These are phyloP conservation scores for Nyctanthes arbortristis DNA, from an alignment of 257 asterid species.

Conservation along the genomic window DNA sequence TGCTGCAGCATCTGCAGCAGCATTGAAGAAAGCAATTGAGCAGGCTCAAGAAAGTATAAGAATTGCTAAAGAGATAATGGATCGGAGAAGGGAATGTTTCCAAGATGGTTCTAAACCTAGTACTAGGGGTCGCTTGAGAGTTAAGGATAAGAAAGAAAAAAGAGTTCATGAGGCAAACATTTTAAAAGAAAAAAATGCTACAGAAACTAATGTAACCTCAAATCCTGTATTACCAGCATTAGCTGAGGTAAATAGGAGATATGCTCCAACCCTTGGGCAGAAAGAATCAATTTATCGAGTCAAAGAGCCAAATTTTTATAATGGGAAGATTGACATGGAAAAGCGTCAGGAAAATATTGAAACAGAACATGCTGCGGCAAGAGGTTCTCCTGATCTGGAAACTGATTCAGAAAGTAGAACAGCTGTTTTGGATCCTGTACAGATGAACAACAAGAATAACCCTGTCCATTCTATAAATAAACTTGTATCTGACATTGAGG, in stretches of 20 bases:
- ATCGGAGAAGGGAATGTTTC: constrained; percentile 51
- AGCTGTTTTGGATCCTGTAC: constrained; percentile 41
- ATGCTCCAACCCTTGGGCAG: constrained; percentile 30
- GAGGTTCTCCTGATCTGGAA: constrained; percentile 34
- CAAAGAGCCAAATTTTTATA: constrained; percentile 26
- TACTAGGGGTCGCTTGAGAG: constrained; percentile 35
- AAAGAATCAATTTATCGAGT: too few relatives aligned
- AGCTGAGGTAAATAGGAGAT: constrained; percentile 35
- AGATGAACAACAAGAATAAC: constrained; percentile 33
- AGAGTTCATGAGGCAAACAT: constrained; percentile 35
- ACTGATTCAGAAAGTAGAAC: constrained; percentile 35
- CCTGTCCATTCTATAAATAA: constrained; percentile 24
- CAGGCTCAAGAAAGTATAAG: constrained; percentile 94
- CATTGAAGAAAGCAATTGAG: constrained; percentile 77
- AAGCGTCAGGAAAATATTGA: constrained; percentile 36
- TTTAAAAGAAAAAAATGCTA: constrained; percentile 28
- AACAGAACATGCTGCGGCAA: constrained; percentile 38
- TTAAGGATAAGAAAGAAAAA: constrained; percentile 31
- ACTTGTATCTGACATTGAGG: constrained; percentile 24
- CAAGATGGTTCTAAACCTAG: constrained; percentile 39
- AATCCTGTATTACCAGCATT: constrained; percentile 27
- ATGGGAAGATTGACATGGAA: constrained; percentile 32
- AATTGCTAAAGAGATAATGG: constrained; percentile 80
- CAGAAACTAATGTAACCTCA: constrained; percentile 31
- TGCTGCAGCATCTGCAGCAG: constrained; percentile 81